Conservation (phyloP, 345 rosid species). For the Leavenworthia alabamica region DNA sequence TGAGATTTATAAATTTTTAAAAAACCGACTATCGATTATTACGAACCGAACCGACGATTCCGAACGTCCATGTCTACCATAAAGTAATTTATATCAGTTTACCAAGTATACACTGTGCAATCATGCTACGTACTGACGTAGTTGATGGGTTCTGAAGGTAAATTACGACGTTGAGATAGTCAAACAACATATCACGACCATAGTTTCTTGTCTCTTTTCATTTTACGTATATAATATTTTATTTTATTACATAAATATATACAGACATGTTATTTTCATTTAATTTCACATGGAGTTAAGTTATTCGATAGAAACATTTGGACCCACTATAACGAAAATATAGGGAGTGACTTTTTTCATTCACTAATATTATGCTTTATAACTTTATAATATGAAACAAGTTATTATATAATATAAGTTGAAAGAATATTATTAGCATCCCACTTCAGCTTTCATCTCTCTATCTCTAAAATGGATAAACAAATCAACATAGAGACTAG, state of each 20-base stretch:
- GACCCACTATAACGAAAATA: constrained; percentile 16
- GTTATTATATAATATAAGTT: neutral
- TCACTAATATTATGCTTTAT: neutral
- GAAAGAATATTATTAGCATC: constrained; percentile 24
- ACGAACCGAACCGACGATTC: no score
- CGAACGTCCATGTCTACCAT: no score
- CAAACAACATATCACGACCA: neutral
- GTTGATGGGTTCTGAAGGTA: constrained; percentile 2
- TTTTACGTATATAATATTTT: neutral
- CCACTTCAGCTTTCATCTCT: constrained; percentile 32
- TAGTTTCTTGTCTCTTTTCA: neutral
- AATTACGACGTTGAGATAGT: neutral
- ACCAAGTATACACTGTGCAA: neutral
- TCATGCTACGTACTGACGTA: neutral
- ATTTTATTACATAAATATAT: neutral
- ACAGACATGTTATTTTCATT: constrained; percentile 4
- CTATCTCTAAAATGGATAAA: constrained; percentile 24
- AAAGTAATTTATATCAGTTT: no score
- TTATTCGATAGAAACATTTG: neutral
- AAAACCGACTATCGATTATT: no score
- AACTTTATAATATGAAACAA: constrained; percentile 13
- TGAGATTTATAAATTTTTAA: no score
- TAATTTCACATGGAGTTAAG: constrained; percentile 20
- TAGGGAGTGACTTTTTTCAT: neutral
- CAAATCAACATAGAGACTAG: constrained; percentile 41